Conservation (phyloP, 2,329 filamentous ascomycete genomes). For the Hypoxylon sp. region DNA sequence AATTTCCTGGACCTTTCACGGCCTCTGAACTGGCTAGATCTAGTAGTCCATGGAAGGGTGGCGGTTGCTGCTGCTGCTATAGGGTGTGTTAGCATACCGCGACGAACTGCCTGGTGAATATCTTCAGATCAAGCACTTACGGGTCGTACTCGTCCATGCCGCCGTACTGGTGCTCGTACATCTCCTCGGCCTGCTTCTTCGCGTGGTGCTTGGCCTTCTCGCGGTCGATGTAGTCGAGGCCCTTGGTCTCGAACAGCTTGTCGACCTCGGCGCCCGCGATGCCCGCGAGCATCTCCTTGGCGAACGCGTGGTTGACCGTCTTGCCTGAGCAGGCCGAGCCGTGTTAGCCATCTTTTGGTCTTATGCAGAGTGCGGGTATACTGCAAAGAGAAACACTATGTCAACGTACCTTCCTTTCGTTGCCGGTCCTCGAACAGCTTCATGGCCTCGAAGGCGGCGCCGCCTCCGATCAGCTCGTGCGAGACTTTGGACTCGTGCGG, state of each 20-base stretch:
- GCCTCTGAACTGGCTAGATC: background rate
- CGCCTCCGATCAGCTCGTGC: conserved; percentile 79
- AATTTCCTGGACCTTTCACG: background rate
- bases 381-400: background rate
- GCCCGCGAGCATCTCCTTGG: conserved; percentile 78
- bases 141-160: conserved; percentile 62
- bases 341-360: background rate
- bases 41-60: conserved; percentile 36
- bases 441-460: conserved; percentile 80
- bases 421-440: conserved; percentile 81
- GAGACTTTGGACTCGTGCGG: conserved; percentile 68
- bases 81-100: conserved; percentile 1
- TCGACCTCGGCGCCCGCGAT: conserved; percentile 79
- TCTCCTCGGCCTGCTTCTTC: conserved; percentile 62
- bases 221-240: conserved; percentile 65
- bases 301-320: conserved; percentile 74
- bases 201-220: conserved; percentile 67
- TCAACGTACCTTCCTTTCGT: conserved; percentile 67
- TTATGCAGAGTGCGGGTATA: background rate
- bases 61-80: conserved; percentile 18
- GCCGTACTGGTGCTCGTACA: conserved; percentile 71
- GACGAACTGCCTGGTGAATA: background rate
- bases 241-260: conserved; percentile 76
- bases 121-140: conserved; percentile 49
- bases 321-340: conserved; percentile 59